Evolutionary conservation across 78 protist species (phyloP).

Genomic region (Creolimax fragrantissima): DNA sequence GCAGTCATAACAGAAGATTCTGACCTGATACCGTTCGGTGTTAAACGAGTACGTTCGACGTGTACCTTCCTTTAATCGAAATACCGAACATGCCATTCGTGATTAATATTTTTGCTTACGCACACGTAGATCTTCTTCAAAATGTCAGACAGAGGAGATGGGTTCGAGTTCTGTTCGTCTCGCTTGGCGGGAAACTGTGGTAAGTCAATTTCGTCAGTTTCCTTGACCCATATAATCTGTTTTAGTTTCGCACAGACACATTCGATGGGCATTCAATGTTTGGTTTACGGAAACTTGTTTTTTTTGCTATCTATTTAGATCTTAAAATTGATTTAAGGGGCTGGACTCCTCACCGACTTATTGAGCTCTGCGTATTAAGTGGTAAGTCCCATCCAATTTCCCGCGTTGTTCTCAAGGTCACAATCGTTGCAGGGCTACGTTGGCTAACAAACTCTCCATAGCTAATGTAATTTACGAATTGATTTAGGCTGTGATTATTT

Average conservation of each 20-base stretch:
- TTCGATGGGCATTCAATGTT: too few relatives aligned
- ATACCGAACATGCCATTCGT: neutral
- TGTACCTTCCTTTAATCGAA: neutral
- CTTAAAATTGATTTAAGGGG: neutral
- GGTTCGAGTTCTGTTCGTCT: neutral
- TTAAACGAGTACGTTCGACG: neutral
- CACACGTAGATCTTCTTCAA: neutral
- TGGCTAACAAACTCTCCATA: neutral
- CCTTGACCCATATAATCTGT: too few relatives aligned
- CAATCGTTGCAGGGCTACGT: neutral
- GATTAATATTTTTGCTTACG: neutral
- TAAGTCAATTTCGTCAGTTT: too few relatives aligned
- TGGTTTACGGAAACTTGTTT: too few relatives aligned
- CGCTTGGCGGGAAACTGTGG: neutral
- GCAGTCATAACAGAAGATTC: constrained; percentile 92
- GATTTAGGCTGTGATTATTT: neutral
- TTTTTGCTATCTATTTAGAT: too few relatives aligned
- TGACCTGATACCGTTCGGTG: constrained; percentile 85
- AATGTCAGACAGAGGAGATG: neutral
- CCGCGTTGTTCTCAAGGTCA: neutral
- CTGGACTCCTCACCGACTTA: neutral
- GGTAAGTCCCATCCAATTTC: neutral
- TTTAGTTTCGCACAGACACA: too few relatives aligned
- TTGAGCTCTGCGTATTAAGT: neutral
- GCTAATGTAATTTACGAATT: neutral